These are phyloP conservation scores for Karstenula rhodostoma DNA, from an alignment of 2,329 filamentous ascomycete species.

Conservation along the genomic window DNA sequence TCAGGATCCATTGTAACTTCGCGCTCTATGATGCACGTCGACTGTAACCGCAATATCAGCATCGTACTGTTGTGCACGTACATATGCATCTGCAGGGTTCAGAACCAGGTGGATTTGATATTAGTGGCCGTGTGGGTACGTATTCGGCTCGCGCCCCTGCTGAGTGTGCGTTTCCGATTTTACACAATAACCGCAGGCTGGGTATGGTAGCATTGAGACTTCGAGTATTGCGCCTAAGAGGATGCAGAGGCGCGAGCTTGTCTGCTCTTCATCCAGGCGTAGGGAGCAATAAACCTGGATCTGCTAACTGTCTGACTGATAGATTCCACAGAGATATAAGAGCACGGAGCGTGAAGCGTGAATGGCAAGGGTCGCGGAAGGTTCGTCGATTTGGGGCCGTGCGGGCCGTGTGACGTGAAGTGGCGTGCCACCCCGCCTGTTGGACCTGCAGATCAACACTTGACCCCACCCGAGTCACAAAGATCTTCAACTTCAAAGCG, in stretches of 20 bases:
- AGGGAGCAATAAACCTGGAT: not conserved
- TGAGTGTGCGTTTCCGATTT: constrained; percentile 15
- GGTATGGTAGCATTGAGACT: constrained; percentile 14
- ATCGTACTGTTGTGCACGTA: constrained; percentile 9
- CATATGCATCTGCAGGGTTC: constrained; percentile 25
- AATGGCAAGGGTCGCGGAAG: not conserved
- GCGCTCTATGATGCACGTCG: constrained; percentile 18
- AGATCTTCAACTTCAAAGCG: not conserved
- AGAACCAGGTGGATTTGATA: constrained; percentile 15
- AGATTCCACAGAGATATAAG: not conserved
- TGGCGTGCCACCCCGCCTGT: constrained; percentile 9
- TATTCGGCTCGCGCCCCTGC: constrained; percentile 14
- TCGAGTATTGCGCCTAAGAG: not conserved
- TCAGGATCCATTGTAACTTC: constrained; percentile 24
- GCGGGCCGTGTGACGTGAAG: constrained; percentile 14
- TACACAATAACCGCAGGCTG: constrained; percentile 19
- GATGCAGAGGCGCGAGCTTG: not conserved
- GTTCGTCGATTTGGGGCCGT: constrained; percentile 9
- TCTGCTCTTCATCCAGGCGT: not conserved
- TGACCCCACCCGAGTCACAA: constrained; percentile 15
- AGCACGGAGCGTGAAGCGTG: not conserved
- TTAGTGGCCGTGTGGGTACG: constrained; percentile 23
- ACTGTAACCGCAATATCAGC: constrained; percentile 31
- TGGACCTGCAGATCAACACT: constrained; percentile 10
- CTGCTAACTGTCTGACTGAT: not conserved